phyloP scores from a whole-genome alignment of 306 rosid species.

The Echinosophora koreensis region DNA sequence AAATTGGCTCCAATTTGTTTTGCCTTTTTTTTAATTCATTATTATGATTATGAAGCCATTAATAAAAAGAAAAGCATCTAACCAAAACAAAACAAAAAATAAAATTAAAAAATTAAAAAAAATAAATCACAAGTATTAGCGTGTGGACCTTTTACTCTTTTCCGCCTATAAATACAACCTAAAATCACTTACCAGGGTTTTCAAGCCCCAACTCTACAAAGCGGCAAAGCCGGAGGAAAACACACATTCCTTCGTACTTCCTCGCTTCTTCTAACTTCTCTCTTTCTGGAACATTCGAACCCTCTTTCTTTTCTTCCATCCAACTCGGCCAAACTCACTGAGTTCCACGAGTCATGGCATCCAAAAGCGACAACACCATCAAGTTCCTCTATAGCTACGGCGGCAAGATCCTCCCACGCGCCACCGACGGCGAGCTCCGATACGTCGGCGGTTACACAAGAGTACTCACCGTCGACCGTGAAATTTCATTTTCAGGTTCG shows the following conservation, averaged over 20 bases:
- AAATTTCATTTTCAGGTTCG: slow-evolving; percentile 71
- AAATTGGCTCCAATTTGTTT: too few species aligned
- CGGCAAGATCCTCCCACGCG: slow-evolving; percentile 84
- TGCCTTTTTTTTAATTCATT: too few species aligned
- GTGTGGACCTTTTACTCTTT: not conserved
- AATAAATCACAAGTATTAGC: not conserved
- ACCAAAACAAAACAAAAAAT: too few species aligned
- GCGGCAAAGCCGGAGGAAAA: slow-evolving; percentile 5
- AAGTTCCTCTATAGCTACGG: slow-evolving; percentile 89
- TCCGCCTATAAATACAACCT: slow-evolving; percentile 48
- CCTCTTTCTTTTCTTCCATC: not conserved
- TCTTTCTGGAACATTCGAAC: slow-evolving; percentile 41
- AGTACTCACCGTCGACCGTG: slow-evolving; percentile 77
- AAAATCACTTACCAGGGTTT: slow-evolving; percentile 56
- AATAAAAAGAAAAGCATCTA: too few species aligned
- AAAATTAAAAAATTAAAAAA: too few species aligned
- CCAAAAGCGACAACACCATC: slow-evolving; percentile 43
- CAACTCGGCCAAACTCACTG: slow-evolving; percentile 33
- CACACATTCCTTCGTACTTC: not conserved
- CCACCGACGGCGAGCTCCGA: slow-evolving; percentile 81
- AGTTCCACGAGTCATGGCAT: slow-evolving; percentile 50
- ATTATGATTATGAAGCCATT: too few species aligned
- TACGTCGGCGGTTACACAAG: slow-evolving; percentile 89
- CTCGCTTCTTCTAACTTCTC: not conserved
- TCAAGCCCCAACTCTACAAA: slow-evolving; percentile 52